Evolutionary conservation across 73 alveolate species (phyloP).

Genomic region (Symbiodinium pilosum): DNA sequence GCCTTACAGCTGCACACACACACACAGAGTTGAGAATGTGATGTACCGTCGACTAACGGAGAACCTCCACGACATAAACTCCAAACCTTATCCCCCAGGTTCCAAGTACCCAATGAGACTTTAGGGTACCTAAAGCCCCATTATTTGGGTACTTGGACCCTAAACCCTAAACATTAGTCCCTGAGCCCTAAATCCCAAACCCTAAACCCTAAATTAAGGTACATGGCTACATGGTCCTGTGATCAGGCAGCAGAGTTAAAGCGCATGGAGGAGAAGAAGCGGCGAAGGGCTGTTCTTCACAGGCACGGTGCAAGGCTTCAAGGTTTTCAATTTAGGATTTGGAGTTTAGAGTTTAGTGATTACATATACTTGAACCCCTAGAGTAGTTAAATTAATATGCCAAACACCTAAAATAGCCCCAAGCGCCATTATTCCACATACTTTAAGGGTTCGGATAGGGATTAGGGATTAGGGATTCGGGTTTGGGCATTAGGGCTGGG

Average conservation of each 20-base stretch:
- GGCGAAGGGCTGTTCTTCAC: conserved; percentile 15
- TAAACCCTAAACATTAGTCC: not conserved
- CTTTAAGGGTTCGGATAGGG: too few relatives aligned
- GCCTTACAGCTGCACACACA: too few relatives aligned
- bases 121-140: too few relatives aligned
- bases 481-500: not conserved
- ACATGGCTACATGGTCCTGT: too few relatives aligned
- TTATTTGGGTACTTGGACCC: too few relatives aligned
- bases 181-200: not conserved
- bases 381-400: too few relatives aligned
- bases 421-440: too few relatives aligned
- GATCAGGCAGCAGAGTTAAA: not conserved
- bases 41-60: too few relatives aligned
- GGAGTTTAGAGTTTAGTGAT: too few relatives aligned
- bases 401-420: not conserved
- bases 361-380: too few relatives aligned
- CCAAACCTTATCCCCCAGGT: not conserved
- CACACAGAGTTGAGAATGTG: too few relatives aligned
- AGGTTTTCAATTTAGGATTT: not conserved
- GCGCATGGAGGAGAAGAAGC: conserved; percentile 16
- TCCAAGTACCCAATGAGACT: not conserved
- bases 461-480: not conserved
- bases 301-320: not conserved
- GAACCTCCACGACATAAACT: not conserved
- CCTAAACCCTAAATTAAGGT: not conserved